These are phyloP conservation scores for Cercophora sp. DNA, from an alignment of 495 filamentous ascomycete genomes.

Conservation along the genomic window DNA sequence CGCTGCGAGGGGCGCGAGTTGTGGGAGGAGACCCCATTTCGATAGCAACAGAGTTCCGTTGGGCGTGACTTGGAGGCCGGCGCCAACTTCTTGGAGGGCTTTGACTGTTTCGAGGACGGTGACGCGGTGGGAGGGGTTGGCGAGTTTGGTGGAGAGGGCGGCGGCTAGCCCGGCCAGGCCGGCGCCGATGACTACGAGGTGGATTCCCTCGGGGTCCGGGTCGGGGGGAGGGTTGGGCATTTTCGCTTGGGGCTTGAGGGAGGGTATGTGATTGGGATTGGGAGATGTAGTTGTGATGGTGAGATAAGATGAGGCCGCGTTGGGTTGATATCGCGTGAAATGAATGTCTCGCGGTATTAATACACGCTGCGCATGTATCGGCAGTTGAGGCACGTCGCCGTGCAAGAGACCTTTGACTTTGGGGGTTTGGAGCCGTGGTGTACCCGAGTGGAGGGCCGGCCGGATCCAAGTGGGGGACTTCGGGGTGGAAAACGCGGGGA, in stretches of 20 bases:
- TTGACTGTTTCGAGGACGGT: slow-evolving; percentile 49
- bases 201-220: slow-evolving; percentile 11
- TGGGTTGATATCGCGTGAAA: too few species aligned
- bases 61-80: slow-evolving; percentile 52
- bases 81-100: slow-evolving; percentile 40
- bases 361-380: too few species aligned
- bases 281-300: neutral
- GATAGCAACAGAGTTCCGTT: slow-evolving; percentile 48
- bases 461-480: too few species aligned
- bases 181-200: slow-evolving; percentile 52
- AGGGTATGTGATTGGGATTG: neutral
- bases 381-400: too few species aligned
- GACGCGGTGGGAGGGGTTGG: slow-evolving; percentile 47
- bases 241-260: too few species aligned
- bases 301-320: too few species aligned
- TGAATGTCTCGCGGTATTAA: too few species aligned
- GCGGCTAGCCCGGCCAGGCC: slow-evolving; percentile 55
- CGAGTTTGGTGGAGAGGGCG: slow-evolving; percentile 50
- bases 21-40: slow-evolving; percentile 47
- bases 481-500: neutral
- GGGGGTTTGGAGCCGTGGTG: too few species aligned
- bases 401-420: too few species aligned
- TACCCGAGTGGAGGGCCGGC: too few species aligned
- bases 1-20: slow-evolving; percentile 44
- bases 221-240: neutral